Conservation (phyloP, 2,329 filamentous ascomycete genomes). For the Fusarium bactridioides region DNA sequence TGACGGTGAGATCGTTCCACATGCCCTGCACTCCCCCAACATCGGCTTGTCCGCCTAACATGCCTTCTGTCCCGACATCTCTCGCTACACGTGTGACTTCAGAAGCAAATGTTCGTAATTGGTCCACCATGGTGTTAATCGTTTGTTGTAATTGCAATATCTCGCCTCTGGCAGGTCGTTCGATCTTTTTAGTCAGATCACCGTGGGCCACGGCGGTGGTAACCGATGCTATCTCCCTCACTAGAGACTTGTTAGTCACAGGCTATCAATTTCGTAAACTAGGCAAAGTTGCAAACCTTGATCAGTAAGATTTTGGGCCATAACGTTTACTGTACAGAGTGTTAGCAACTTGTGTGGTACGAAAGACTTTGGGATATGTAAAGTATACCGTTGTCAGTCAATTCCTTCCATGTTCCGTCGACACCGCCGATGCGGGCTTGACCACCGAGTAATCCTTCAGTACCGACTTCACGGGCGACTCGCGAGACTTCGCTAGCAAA, state of each 20-base stretch:
- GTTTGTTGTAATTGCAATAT: conserved; percentile 85
- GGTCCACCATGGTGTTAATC: conserved; percentile 90
- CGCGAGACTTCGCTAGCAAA: conserved; percentile 97
- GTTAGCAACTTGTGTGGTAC: conserved; percentile 16
- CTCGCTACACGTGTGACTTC: conserved; percentile 84
- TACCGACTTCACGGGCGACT: conserved; percentile 94
- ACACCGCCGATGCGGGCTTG: conserved; percentile 94
- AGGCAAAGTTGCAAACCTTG: conserved; percentile 59
- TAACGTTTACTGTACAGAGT: conserved; percentile 72
- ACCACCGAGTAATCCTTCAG: conserved; percentile 90
- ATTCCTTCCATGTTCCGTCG: conserved; percentile 96
- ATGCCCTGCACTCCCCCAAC: conserved; percentile 86
- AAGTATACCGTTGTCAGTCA: conserved; percentile 79
- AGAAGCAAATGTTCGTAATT: conserved; percentile 82
- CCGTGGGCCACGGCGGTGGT: conserved; percentile 85
- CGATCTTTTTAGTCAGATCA: conserved; percentile 85
- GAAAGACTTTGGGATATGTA: not conserved
- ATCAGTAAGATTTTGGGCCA: conserved; percentile 83
- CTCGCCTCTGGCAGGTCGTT: conserved; percentile 80
- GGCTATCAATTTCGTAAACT: not conserved
- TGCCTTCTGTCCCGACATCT: conserved; percentile 86
- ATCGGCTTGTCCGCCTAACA: conserved; percentile 82
- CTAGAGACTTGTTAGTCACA: conserved; percentile 48
- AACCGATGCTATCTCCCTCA: conserved; percentile 85
- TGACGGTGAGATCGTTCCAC: conserved; percentile 88